A percentile compares a stretch with the other conserved stretches of the same genome.
phyloP scores from a whole-genome alignment of 140 eudicot genomes.

The Ambrosia hybrid region DNA sequence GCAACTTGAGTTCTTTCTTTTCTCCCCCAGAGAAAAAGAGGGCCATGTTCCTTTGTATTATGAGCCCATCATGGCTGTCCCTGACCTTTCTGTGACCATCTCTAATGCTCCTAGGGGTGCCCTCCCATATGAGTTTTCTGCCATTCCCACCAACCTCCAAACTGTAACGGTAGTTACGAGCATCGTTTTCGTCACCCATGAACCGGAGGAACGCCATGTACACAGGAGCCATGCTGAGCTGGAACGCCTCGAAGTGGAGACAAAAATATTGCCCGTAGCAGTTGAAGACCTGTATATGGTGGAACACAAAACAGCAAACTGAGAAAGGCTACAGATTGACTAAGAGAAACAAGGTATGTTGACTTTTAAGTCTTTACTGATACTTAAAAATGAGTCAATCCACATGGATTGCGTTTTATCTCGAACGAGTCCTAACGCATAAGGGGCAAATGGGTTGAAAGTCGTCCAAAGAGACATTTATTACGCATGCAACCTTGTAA shows the following conservation, averaged over 20 bases:
- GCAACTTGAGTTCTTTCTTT: conserved; percentile 77
- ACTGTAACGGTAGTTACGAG: conserved; percentile 80
- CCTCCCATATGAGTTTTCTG: conserved; percentile 85
- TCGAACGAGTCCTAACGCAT: neutral
- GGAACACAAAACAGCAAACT: neutral
- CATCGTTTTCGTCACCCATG: conserved; percentile 90
- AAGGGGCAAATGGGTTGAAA: neutral
- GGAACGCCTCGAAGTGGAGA: conserved; percentile 94
- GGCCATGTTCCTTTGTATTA: conserved; percentile 88
- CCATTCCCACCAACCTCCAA: conserved; percentile 94
- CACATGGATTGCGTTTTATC: neutral
- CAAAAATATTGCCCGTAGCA: conserved; percentile 91
- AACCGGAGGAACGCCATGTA: conserved; percentile 93
- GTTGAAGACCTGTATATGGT: conserved; percentile 61
- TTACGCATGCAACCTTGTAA: neutral
- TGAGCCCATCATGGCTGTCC: conserved; percentile 93
- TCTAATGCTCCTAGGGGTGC: conserved; percentile 88
- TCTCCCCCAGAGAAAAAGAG: conserved; percentile 95
- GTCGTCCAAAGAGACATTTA: neutral
- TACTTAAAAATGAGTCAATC: neutral
- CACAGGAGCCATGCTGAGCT: conserved; percentile 91
- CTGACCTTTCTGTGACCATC: conserved; percentile 86
- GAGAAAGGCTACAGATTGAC: neutral
- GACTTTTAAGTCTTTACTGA: neutral
- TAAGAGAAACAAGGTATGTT: neutral